Conservation (phyloP, 441 rosid genomes). For the Sinapis alba region DNA sequence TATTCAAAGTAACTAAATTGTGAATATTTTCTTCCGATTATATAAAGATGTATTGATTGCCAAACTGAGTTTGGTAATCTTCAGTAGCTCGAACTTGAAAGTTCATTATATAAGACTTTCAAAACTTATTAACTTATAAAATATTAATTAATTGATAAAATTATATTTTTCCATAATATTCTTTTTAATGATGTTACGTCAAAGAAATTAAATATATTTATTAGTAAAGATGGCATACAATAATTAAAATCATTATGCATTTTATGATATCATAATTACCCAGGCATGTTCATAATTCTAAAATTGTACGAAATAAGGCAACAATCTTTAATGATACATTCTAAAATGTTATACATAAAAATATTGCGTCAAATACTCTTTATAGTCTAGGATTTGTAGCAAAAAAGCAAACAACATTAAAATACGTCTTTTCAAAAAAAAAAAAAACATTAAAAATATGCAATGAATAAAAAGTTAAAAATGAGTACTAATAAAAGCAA, state of each 20-base stretch:
- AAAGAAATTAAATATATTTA: neutral
- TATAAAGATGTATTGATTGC: neutral
- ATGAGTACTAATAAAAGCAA: neutral
- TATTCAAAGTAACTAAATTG: neutral
- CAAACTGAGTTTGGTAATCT: neutral
- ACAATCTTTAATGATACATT: neutral
- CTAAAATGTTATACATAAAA: neutral
- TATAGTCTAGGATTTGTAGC: neutral
- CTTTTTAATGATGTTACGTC: neutral
- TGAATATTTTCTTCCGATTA: neutral
- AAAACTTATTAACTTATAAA: neutral
- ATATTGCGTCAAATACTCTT: neutral
- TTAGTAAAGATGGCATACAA: neutral
- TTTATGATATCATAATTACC: neutral
- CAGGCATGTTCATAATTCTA: neutral
- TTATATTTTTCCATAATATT: neutral
- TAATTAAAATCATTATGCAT: neutral
- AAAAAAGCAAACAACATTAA: neutral
- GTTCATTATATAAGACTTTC: neutral
- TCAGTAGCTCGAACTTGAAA: neutral
- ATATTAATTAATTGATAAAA: no score
- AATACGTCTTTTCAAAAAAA: no score
- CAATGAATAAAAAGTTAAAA: neutral
- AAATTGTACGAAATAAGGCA: neutral
- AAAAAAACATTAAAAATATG: neutral